Base-by-base conservation (phyloP, 805 yeast genomes). In the Candida xiaguanensis region DNA sequence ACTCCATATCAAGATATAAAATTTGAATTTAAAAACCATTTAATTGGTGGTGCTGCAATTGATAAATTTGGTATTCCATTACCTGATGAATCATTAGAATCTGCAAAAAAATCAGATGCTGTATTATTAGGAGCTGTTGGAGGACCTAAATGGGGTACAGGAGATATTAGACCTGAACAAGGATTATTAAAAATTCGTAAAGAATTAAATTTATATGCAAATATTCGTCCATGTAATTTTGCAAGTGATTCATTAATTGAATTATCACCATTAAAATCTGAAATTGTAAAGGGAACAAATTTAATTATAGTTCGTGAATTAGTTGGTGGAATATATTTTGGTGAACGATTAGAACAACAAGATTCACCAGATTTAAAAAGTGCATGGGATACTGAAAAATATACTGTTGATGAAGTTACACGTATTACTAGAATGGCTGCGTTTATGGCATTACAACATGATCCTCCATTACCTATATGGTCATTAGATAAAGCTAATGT, bases 71-170 rank as follows among this genome's bases (percentile, higher is more conserved):
- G 99, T 39, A 82, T 61, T 37, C 97, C 99, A 43, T 72, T 93
- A 48, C 85, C 96, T 12, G 95, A 85, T 44, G 91, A 74, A 42
- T 76, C 96, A 3, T 72, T 93, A 34, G 85, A 69, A 33, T 89
- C 95, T 8, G 77, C 97, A 26, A 89, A 87, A 65, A 67, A 69
- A 32, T 83, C 98, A 1, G 95, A 91, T 59, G 99, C 98, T 18
- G 95, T 93, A n/a, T 70, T 93, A 49, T 74, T 93, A 41, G 99
- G 99, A 50, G 96, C 99, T 7, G 99, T 93, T 24, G 99, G 99
- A 47, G 99, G 99, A 24, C 99, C 99, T 45, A 93, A 93, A 68
- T 93, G 99, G 99, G 98, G 98, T 26, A 86, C 97, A 19, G 97
- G 97, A 36, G 58, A 75, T 9, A 98, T 91, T 34, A 82, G 99